Conservation (phyloP, 345 rosid species). For the Nephelium lappaceum region DNA sequence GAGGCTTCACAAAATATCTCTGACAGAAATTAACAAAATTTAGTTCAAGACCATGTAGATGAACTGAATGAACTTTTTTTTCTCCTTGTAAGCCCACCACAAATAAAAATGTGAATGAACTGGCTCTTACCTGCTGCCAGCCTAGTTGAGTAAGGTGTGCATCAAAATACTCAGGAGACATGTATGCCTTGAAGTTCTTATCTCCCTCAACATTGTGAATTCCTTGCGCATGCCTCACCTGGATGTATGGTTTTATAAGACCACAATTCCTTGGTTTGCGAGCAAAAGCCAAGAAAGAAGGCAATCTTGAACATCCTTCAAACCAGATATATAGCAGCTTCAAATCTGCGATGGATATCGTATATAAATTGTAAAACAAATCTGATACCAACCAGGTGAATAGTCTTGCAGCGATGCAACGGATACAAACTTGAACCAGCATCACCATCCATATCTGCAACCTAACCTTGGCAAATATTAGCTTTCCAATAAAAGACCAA, state of each 20-base stretch:
- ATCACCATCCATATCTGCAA: slow-evolving; percentile 75
- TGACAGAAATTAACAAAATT: neutral
- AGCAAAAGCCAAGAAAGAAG: slow-evolving; percentile 54
- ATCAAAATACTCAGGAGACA: slow-evolving; percentile 88
- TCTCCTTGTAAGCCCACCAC: neutral
- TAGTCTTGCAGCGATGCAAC: slow-evolving; percentile 88
- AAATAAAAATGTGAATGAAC: neutral
- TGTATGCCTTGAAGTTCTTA: slow-evolving; percentile 77
- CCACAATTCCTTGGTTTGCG: slow-evolving; percentile 47
- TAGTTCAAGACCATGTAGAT: neutral
- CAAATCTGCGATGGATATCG: slow-evolving; percentile 32
- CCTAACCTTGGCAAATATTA: slow-evolving; percentile 17
- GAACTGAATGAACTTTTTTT: neutral
- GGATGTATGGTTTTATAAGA: slow-evolving; percentile 56
- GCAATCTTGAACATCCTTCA: slow-evolving; percentile 48
- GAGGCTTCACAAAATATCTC: neutral
- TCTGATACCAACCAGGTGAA: slow-evolving; percentile 75
- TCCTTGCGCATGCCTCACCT: slow-evolving; percentile 99
- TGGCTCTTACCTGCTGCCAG: slow-evolving; percentile 74
- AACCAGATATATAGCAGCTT: slow-evolving; percentile 46
- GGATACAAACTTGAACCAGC: slow-evolving; percentile 80
- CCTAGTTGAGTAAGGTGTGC: slow-evolving; percentile 91
- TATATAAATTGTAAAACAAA: slow-evolving; percentile 29
- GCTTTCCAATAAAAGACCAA: neutral
- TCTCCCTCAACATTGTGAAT: slow-evolving; percentile 97